Evolutionary conservation across 1,284 basidiomycete species (phyloP), one percentile per base, ranked within the genome.

Genomic region (Volvariella surrecta): DNA sequence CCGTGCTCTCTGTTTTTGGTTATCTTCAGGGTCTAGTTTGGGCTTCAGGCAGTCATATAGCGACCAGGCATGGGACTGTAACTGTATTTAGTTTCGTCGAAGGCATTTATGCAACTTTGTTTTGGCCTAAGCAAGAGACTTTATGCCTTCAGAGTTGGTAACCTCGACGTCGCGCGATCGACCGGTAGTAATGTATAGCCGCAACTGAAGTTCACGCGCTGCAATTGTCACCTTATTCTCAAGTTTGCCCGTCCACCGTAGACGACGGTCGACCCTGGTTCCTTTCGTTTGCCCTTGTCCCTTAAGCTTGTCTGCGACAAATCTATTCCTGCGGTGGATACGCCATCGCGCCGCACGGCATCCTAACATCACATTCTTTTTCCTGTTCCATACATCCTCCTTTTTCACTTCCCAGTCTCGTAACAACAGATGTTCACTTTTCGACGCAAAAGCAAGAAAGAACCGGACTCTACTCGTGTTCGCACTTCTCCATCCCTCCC

Each of bases 401-500:
- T 35, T 35, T 16, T 15, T 35, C 34, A 6, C n/a, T 8, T 4
- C n/a, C 42, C 48, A 45, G 35, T 28, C 43, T 28, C 17, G 48
- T 39, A 45, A 48, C n/a, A n/a, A n/a, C 48, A 58, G 53, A 86
- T 89, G 77, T 87, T 89, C 63, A 79, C 79, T 49, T 80, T 82
- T 57, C 79, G 84, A 48, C 75, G 83, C 51, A 83, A 78, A 59
- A 64, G 79, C 66, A 70, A 78, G 73, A 64, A 74, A 61, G 63
- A 70, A 56, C 55, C 69, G 51, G 68, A 67, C 50, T 50, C 64
- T 31, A 62, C 71, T 31, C 58, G 61, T 46, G 69, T 81, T 49
- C 70, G 73, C 52, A 67, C 75, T 16, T 84, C 82, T 22, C 82
- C 85, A 9, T 88, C 85, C 31, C 71, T 89, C 32, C 86, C 86